A percentile compares a stretch with the other conserved stretches of the same genome.
Conservation (phyloP, 352 stramenopile species). For the Phytopythium ostracodes region DNA sequence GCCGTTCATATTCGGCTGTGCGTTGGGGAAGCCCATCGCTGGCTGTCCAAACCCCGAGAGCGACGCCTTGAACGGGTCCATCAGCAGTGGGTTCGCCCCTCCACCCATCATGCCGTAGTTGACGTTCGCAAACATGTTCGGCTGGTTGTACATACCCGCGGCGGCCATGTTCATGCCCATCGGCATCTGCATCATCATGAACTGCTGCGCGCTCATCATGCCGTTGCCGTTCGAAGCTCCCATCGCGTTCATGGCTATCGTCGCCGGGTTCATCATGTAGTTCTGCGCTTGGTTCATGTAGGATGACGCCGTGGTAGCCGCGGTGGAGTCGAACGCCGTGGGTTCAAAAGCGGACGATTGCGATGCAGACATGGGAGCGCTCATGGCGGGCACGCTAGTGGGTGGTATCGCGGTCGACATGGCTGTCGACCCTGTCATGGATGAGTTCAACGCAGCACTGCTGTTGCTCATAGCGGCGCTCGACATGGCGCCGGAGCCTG, state of each 20-base stretch:
- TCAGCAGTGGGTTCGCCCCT: conserved; percentile 37
- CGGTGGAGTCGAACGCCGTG: conserved; percentile 1
- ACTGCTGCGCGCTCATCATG: conserved; percentile 61
- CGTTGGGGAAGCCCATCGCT: conserved; percentile 27
- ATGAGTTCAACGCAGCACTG: not conserved
- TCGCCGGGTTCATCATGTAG: conserved; percentile 36
- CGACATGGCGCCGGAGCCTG: not conserved
- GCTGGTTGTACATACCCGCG: conserved; percentile 43
- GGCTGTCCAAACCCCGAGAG: conserved; percentile 23
- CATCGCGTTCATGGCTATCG: conserved; percentile 18
- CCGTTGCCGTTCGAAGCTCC: conserved; percentile 8
- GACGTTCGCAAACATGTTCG: conserved; percentile 19
- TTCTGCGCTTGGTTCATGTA: conserved; percentile 42
- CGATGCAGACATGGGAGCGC: not conserved
- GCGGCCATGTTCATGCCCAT: conserved; percentile 31
- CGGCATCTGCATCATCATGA: conserved; percentile 58
- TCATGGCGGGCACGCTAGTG: not conserved
- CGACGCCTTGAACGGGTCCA: conserved; percentile 68
- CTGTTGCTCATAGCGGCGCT: not conserved
- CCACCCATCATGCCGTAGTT: conserved; percentile 25
- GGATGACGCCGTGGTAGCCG: not conserved
- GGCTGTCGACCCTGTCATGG: not conserved
- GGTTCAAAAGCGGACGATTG: conserved; percentile 1
- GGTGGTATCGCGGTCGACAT: not conserved
- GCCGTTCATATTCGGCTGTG: conserved; percentile 14